Conservation (phyloP, 306 rosid genomes). For the Aeschynomene evenia region DNA sequence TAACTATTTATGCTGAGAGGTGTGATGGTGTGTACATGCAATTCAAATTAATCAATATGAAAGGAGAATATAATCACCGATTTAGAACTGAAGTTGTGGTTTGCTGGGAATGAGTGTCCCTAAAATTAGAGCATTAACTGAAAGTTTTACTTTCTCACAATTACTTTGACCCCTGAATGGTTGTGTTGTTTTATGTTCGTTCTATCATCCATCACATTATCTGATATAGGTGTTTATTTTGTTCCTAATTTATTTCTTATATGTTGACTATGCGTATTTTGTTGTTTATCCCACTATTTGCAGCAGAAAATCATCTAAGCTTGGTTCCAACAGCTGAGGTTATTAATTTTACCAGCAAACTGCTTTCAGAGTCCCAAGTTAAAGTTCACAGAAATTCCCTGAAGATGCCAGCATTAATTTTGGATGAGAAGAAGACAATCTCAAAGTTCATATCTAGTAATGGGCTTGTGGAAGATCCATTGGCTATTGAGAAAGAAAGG, state of each 20-base stretch:
- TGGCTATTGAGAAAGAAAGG: conserved; percentile 83
- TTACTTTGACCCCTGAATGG: background rate
- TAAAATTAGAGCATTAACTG: background rate
- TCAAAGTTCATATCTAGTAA: conserved; percentile 70
- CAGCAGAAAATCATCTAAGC: conserved; percentile 65
- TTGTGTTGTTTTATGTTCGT: conserved; percentile 13
- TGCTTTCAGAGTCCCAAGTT: conserved; percentile 66
- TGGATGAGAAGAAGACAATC: conserved; percentile 62
- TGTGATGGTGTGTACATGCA: background rate
- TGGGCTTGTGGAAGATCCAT: conserved; percentile 89
- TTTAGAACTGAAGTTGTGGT: background rate
- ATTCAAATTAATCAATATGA: background rate
- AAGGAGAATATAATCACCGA: background rate
- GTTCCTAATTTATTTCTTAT: background rate
- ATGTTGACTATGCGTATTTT: background rate
- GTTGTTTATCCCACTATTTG: conserved; percentile 1
- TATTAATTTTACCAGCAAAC: conserved; percentile 54
- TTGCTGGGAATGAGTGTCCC: background rate
- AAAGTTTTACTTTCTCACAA: background rate
- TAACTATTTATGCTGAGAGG: background rate
- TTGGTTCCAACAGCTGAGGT: conserved; percentile 58
- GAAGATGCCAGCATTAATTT: conserved; percentile 88
- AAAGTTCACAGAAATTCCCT: conserved; percentile 51
- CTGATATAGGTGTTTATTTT: background rate
- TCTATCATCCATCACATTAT: background rate